phyloP scores from a whole-genome alignment of 2,329 filamentous ascomycete species.

The Colletotrichum trifolii region DNA sequence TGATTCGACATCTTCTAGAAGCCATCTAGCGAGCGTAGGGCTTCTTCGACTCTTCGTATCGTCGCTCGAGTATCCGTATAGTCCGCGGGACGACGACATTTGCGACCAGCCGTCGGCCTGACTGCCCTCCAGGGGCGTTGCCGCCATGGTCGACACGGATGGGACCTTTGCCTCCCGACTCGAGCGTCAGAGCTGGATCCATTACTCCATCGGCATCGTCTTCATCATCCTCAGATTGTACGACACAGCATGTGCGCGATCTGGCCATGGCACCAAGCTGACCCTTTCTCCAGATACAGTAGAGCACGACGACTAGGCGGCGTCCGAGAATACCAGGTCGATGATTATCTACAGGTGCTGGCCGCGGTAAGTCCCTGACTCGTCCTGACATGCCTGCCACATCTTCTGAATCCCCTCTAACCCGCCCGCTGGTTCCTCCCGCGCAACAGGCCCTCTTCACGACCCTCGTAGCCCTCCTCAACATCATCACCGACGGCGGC shows the following conservation, averaged over 20 bases:
- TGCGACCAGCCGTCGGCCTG: not conserved
- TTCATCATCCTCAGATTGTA: slow-evolving; percentile 23
- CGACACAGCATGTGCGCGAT: too few species aligned
- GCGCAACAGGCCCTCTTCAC: slow-evolving; percentile 16
- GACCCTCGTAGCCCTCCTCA: slow-evolving; percentile 8
- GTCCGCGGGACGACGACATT: too few species aligned
- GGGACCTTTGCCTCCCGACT: slow-evolving; percentile 3
- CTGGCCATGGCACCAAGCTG: not conserved
- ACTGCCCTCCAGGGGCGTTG: not conserved
- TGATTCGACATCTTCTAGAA: too few species aligned
- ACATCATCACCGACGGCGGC: slow-evolving; percentile 20
- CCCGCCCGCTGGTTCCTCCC: not conserved
- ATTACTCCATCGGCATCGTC: slow-evolving; percentile 19
- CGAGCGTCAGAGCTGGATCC: slow-evolving; percentile 20
- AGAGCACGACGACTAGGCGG: slow-evolving; percentile 23
- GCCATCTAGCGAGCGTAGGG: too few species aligned
- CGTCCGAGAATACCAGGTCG: slow-evolving; percentile 4
- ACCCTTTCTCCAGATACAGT: slow-evolving; percentile 7
- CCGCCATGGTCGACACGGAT: slow-evolving; percentile 4
- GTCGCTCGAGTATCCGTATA: too few species aligned
- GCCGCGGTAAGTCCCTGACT: slow-evolving; percentile 12
- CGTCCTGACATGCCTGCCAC: too few species aligned
- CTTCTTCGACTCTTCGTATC: not conserved
- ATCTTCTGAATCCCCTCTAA: not conserved
- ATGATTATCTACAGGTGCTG: slow-evolving; percentile 32